Evolutionary conservation across 306 rosid species (phyloP).

Genomic region (Corylus americana): DNA sequence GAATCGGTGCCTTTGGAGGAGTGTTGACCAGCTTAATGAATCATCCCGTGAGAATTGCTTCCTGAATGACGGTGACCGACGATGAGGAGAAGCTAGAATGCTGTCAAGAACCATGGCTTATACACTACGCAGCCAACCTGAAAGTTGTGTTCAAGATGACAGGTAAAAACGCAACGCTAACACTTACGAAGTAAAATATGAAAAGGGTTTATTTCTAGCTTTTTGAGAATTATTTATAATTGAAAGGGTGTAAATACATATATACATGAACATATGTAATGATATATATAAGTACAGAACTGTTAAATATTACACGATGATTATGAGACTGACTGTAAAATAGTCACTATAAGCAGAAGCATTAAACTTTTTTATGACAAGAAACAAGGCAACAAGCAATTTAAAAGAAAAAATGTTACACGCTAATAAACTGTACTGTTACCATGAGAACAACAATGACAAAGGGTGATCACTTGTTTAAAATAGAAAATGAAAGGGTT

Average conservation of each 20-base stretch:
- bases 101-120: constrained; percentile 75
- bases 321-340: background rate
- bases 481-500: background rate
- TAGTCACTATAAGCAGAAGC: background rate
- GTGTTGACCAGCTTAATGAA: constrained; percentile 79
- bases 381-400: background rate
- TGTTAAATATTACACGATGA: background rate
- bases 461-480: background rate
- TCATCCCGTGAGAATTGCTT: constrained; percentile 65
- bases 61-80: constrained; percentile 64
- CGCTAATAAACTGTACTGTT: background rate
- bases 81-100: constrained; percentile 72
- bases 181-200: background rate
- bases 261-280: no score
- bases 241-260: no score
- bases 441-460: background rate
- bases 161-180: background rate
- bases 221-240: no score
- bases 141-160: constrained; percentile 18
- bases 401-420: no score
- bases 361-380: background rate
- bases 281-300: no score
- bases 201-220: background rate
- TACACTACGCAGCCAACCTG: constrained; percentile 37
- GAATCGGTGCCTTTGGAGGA: constrained; percentile 76